phyloP scores from a whole-genome alignment of 805 yeast genomes.

The Suhomyces sp. region DNA sequence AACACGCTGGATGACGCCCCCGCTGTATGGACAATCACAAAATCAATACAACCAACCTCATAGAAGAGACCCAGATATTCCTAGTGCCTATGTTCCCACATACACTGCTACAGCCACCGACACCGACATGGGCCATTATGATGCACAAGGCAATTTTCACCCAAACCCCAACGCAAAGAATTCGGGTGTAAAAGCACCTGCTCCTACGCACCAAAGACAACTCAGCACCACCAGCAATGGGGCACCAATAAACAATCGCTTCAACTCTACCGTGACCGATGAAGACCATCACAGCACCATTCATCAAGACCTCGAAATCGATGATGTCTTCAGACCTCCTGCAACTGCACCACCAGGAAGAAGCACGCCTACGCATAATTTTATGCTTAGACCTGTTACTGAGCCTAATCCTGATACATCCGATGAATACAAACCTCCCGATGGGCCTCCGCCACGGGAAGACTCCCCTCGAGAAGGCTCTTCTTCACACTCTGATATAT shows the following conservation, averaged over 20 bases:
- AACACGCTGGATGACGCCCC: conserved; percentile 87
- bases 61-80: conserved; percentile 40
- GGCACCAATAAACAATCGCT: conserved; percentile 13
- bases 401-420: background rate
- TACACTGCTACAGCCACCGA: conserved; percentile 67
- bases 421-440: background rate
- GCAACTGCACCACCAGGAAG: conserved; percentile 4
- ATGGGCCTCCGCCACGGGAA: conserved; percentile 1
- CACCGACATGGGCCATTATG: conserved; percentile 77
- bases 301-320: conserved; percentile 6
- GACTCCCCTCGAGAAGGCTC: conserved; percentile 4
- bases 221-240: conserved; percentile 13
- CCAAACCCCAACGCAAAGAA: conserved; percentile 31
- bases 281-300: conserved; percentile 5
- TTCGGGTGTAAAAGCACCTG: conserved; percentile 15
- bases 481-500: conserved; percentile 9
- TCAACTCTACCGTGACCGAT: conserved; percentile 7
- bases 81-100: conserved; percentile 56
- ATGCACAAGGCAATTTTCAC: conserved; percentile 50
- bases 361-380: conserved; percentile 4
- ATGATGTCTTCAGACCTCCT: conserved; percentile 5
- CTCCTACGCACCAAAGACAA: conserved; percentile 21
- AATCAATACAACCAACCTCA: conserved; percentile 48
- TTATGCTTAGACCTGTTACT: background rate
- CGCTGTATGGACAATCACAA: conserved; percentile 67